Base-by-base conservation (phyloP, 2,329 filamentous ascomycete species). In the Talaromyces pinophilus region DNA sequence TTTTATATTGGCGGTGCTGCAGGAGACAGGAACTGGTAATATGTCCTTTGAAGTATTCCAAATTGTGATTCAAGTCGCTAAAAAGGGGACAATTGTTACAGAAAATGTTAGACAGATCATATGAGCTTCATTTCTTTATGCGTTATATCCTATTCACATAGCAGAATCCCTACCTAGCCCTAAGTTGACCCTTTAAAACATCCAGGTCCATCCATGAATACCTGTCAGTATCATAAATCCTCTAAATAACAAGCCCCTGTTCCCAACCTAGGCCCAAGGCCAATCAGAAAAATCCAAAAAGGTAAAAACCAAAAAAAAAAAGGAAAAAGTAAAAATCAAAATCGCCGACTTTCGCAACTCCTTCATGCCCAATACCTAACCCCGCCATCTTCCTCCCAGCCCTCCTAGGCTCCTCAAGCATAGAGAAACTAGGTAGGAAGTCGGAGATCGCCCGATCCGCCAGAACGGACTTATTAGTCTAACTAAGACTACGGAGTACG, bases 381-480 rank as follows among this genome's bases (percentile, higher is more conserved):
- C n/a, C 52, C 52, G 33, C 52, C 52, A 57, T 38, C 30, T n/a
- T 10, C 7, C 15, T 11, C 3, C 11, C 19, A 22, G 19, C 11
- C 46, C 19, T 22, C n/a, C 19, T 4, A 25, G 11, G 10, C 50
- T 33, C 6, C 52, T 22, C 30, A 33, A 8, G 8, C 30, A 10
- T 33, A 30, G 30, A 33, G 7, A 33, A 8, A 30, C 28, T 1
- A 5, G 10, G 7, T 8, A 44, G 10, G 42, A 33, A 57, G 5
- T 57, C 54, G 33, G 33, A 22, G 54, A 57, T 57, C 54, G 33
- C 33, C 33, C n/a, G 54, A 38, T 57, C 33, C 54, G 30, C 54
- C 54, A 57, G 5, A 25, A 38, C 19, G 30, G 33, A 57, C 54
- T 22, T 38, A 57, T 35, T 54, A 55, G 30, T 28, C 13, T 52